Conservation (phyloP, 257 asterid genomes). For the Striga asiatica region DNA sequence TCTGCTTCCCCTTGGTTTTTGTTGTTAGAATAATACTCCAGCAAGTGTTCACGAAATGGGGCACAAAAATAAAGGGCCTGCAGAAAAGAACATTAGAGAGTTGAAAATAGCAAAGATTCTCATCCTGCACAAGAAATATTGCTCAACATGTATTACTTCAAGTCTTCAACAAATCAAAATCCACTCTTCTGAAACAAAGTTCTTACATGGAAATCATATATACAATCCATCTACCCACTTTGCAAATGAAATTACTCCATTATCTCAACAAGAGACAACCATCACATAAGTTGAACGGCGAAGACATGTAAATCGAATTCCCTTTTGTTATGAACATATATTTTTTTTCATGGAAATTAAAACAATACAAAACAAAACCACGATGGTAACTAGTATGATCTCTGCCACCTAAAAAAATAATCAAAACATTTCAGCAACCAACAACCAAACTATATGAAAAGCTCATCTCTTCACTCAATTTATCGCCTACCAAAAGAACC, state of each 20-base stretch:
- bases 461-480: not conserved
- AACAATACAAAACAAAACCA: no score
- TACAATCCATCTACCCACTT: not conserved
- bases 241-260: not conserved
- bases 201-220: not conserved
- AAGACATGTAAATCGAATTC: not conserved
- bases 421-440: not conserved
- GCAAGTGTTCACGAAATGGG: constrained; percentile 77
- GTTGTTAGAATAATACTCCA: constrained; percentile 59
- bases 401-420: no score
- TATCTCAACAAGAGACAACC: not conserved
- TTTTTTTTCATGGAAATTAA: not conserved
- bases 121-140: not conserved
- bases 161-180: not conserved
- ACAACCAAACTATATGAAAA: not conserved
- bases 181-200: not conserved
- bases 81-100: constrained; percentile 13
- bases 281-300: not conserved
- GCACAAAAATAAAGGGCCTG: constrained; percentile 89
- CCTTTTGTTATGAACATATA: not conserved
- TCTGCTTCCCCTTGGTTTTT: constrained; percentile 51
- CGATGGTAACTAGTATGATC: no score
- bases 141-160: not conserved
- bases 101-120: not conserved
- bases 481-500: constrained; percentile 2